Evolutionary conservation across 2,329 filamentous ascomycete species (phyloP).

Genomic region (Bertia moriformis): DNA sequence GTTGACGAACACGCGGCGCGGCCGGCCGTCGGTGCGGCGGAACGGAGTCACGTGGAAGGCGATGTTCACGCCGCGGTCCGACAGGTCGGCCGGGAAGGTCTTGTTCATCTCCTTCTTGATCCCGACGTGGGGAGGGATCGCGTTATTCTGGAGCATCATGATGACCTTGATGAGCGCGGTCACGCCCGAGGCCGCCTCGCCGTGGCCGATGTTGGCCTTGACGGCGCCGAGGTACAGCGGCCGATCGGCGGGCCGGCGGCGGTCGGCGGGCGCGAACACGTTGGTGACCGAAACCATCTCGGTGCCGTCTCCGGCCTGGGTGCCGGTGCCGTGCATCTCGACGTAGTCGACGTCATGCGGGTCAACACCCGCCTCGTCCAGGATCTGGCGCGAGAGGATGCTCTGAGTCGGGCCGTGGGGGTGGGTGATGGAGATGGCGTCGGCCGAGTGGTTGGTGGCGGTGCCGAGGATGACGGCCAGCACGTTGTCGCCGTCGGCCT

Average conservation of each 20-base stretch:
- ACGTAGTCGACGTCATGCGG: conserved; percentile 49
- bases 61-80: conserved; percentile 16
- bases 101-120: conserved; percentile 25
- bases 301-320: conserved; percentile 52
- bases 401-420: conserved; percentile 48
- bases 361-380: conserved; percentile 42
- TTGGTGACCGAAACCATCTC: conserved; percentile 52
- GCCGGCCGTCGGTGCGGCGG: conserved; percentile 7
- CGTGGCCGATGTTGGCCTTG: conserved; percentile 28
- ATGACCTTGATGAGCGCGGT: background rate
- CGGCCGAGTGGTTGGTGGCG: conserved; percentile 51
- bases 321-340: conserved; percentile 59
- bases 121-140: conserved; percentile 28
- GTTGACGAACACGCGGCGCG: conserved; percentile 21
- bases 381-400: conserved; percentile 40
- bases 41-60: conserved; percentile 16
- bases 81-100: conserved; percentile 16
- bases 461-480: conserved; percentile 46
- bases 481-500: conserved; percentile 49
- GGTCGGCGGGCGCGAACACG: conserved; percentile 40
- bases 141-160: conserved; percentile 3
- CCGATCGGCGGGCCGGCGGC: conserved; percentile 18
- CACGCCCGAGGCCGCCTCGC: conserved; percentile 18
- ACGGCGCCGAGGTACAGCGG: conserved; percentile 25
- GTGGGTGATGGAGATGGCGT: conserved; percentile 51